These are phyloP conservation scores for Albugo candida DNA, from an alignment of 352 stramenopile species.

Conservation along the genomic window DNA sequence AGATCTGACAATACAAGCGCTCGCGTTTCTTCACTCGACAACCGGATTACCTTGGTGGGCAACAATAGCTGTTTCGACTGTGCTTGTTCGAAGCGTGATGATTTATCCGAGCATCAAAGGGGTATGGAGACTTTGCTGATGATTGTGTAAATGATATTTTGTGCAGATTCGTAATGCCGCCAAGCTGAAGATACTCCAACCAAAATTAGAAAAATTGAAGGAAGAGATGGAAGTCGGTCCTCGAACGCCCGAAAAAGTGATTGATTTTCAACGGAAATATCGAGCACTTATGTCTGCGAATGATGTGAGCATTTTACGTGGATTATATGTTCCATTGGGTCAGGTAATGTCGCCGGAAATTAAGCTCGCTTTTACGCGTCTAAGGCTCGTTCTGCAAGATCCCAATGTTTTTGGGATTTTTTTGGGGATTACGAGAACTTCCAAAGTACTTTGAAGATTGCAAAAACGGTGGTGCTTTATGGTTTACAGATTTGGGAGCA, in stretches of 20 bases:
- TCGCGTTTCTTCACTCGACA: constrained; percentile 56
- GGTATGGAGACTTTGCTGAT: constrained; percentile 17
- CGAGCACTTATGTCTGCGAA: constrained; percentile 70
- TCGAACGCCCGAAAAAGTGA: constrained; percentile 23
- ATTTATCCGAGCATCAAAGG: constrained; percentile 64
- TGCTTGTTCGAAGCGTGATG: constrained; percentile 45
- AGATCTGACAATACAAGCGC: constrained; percentile 46
- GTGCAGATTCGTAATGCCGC: constrained; percentile 60
- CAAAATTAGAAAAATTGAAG: constrained; percentile 67
- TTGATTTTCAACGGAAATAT: constrained; percentile 49
- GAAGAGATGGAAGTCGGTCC: constrained; percentile 36
- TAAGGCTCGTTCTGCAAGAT: constrained; percentile 18
- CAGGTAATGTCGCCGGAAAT: constrained; percentile 13
- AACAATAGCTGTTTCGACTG: constrained; percentile 67
- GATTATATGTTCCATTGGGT: constrained; percentile 39
- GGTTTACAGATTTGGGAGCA: constrained; percentile 60
- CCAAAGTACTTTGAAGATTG: constrained; percentile 69
- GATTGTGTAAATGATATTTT: not conserved
- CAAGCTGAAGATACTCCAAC: constrained; percentile 68
- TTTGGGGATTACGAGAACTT: constrained; percentile 66
- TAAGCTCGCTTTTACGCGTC: not conserved
- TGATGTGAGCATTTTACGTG: constrained; percentile 53
- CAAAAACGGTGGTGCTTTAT: constrained; percentile 45
- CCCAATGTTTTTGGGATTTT: constrained; percentile 68
- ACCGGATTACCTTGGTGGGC: constrained; percentile 77